Evolutionary conservation across 2,329 filamentous ascomycete species (phyloP).

Genomic region (Salinomyces thailandicus): DNA sequence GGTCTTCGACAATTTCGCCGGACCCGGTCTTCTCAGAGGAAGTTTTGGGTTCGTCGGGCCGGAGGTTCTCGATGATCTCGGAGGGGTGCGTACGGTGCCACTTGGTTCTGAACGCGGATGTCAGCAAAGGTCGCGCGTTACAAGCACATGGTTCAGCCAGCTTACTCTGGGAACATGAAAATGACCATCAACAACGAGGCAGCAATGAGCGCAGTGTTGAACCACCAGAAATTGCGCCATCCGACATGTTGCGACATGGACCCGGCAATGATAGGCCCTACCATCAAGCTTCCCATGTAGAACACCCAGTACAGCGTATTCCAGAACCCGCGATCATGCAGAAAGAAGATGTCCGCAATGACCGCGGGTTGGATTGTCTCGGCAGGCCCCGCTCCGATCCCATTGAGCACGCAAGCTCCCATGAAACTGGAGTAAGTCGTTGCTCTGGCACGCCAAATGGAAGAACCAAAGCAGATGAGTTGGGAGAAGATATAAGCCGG

Average conservation of each 20-base stretch:
- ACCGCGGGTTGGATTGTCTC: constrained; percentile 54
- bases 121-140: too few species aligned
- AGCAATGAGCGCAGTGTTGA: constrained; percentile 47
- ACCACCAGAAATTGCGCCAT: constrained; percentile 57
- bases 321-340: constrained; percentile 51
- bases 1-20: constrained; percentile 9
- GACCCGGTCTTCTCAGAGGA: constrained; percentile 13
- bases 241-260: constrained; percentile 49
- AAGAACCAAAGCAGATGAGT: constrained; percentile 42
- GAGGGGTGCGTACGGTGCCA: constrained; percentile 40
- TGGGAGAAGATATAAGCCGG: constrained; percentile 44
- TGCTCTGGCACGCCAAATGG: constrained; percentile 50
- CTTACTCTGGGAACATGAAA: constrained; percentile 50
- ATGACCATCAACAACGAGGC: constrained; percentile 42
- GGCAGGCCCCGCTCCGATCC: constrained; percentile 51
- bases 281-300: constrained; percentile 54
- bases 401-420: constrained; percentile 51
- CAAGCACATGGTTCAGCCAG: too few species aligned
- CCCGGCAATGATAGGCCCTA: constrained; percentile 47
- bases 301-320: constrained; percentile 52
- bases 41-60: constrained; percentile 2
- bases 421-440: constrained; percentile 52
- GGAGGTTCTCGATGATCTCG: constrained; percentile 12
- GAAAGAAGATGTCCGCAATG: constrained; percentile 55
- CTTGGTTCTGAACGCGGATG: constrained; percentile 33